A percentile compares a stretch with the other conserved stretches of the same genome.
Evolutionary conservation across 306 rosid genomes (phyloP).

Genomic region (Citrullus colocynthis): DNA sequence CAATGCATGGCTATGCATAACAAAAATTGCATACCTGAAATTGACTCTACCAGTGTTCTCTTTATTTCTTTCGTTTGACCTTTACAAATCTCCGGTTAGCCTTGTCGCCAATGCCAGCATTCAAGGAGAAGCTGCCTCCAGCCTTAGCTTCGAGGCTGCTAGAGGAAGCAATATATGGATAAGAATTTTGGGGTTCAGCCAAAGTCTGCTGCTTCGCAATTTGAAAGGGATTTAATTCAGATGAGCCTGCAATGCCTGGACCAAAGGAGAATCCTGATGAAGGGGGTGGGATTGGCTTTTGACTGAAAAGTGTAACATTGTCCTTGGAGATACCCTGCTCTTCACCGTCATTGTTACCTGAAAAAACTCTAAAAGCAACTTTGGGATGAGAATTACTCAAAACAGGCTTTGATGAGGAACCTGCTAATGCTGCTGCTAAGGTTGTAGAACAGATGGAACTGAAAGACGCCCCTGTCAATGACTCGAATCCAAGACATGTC

Average conservation of each 20-base stretch:
- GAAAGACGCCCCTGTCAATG: constrained; percentile 31
- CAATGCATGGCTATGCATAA: background rate
- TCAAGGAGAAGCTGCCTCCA: constrained; percentile 65
- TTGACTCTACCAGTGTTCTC: background rate
- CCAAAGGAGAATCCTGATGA: constrained; percentile 41
- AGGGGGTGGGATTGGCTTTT: constrained; percentile 22
- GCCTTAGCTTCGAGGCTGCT: background rate
- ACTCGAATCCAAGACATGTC: constrained; percentile 15
- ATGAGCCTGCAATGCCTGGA: constrained; percentile 17
- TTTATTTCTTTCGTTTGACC: constrained; percentile 28
- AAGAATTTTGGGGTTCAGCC: constrained; percentile 29
- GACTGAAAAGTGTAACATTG: constrained; percentile 41
- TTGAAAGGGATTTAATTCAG: constrained; percentile 34
- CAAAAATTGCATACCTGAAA: background rate
- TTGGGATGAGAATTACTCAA: constrained; percentile 31
- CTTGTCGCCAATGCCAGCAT: constrained; percentile 54
- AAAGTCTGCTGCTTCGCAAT: constrained; percentile 43
- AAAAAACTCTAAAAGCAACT: constrained; percentile 21
- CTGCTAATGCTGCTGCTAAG: constrained; percentile 31
- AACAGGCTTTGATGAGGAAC: constrained; percentile 35
- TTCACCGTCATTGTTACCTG: constrained; percentile 51
- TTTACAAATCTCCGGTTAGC: constrained; percentile 34
- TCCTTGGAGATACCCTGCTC: constrained; percentile 86
- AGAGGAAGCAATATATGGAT: constrained; percentile 43
- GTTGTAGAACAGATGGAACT: constrained; percentile 27